A percentile compares a stretch with the other conserved stretches of the same genome.
Evolutionary conservation across 2,329 filamentous ascomycete species (phyloP).

Genomic region (Calonectria henricotiae): DNA sequence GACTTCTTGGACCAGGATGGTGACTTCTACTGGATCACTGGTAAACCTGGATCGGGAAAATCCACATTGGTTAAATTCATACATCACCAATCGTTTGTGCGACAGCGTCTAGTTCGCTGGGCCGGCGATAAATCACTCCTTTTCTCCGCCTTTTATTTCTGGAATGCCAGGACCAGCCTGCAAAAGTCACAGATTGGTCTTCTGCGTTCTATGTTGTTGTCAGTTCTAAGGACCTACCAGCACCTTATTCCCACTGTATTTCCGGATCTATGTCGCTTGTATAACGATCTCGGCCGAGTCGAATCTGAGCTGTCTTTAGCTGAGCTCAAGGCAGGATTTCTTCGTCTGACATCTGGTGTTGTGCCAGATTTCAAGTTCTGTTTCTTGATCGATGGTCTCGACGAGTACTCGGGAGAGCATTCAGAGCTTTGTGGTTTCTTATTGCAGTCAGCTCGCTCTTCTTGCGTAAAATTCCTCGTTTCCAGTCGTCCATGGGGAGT

Average conservation of each 20-base stretch:
- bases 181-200: conserved; percentile 8
- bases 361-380: background rate
- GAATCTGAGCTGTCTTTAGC: background rate
- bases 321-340: conserved; percentile 7
- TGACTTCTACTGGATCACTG: conserved; percentile 11
- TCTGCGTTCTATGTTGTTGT: background rate
- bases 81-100: background rate
- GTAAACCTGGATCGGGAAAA: conserved; percentile 4
- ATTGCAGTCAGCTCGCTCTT: background rate
- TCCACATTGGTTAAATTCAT: conserved; percentile 5
- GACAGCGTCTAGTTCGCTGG: background rate
- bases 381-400: background rate
- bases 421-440: conserved; percentile 10
- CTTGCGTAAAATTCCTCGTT: background rate
- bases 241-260: conserved; percentile 8
- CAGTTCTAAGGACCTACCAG: background rate
- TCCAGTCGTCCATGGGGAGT: conserved; percentile 5
- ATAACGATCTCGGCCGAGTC: background rate
- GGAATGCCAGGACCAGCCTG: background rate
- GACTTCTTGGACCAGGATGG: background rate
- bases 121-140: background rate
- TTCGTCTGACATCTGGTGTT: background rate
- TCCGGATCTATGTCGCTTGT: conserved; percentile 6
- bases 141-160: background rate
- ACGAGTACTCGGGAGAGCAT: background rate